A percentile compares a stretch with the other conserved stretches of the same genome.
Conservation (phyloP, 495 filamentous ascomycete genomes). For the Parathielavia hyrcaniae region DNA sequence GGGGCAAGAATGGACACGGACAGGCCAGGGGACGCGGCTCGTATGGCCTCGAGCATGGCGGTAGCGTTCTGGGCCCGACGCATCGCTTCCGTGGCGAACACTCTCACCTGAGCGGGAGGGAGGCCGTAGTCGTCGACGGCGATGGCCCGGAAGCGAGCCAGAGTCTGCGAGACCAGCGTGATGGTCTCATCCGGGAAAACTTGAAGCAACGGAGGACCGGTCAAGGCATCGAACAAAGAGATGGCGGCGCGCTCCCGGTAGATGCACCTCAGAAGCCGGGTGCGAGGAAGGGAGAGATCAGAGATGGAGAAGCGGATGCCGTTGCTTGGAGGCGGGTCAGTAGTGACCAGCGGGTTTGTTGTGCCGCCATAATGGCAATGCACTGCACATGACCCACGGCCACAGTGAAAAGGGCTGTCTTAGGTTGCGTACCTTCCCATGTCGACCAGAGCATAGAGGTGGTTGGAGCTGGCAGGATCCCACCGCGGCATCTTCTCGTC, state of each 20-base stretch:
- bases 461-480: conserved; percentile 36
- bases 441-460: conserved; percentile 58
- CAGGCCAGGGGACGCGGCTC: conserved; percentile 50
- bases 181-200: conserved; percentile 61
- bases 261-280: conserved; percentile 67
- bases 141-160: conserved; percentile 67
- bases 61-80: conserved; percentile 69
- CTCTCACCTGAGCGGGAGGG: conserved; percentile 52
- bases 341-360: conserved; percentile 2
- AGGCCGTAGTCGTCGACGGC: conserved; percentile 61
- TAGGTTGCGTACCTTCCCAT: conserved; percentile 68
- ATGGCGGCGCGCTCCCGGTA: conserved; percentile 73
- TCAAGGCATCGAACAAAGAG: conserved; percentile 84
- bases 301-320: conserved; percentile 92
- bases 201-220: conserved; percentile 33
- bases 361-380: neutral
- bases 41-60: conserved; percentile 60
- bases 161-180: conserved; percentile 51
- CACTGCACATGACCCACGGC: neutral
- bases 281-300: conserved; percentile 60
- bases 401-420: neutral
- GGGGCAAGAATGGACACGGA: conserved; percentile 67
- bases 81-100: conserved; percentile 87
- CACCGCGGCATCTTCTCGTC: conserved; percentile 44
- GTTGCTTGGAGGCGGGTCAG: conserved; percentile 54